Conservation (phyloP, 805 yeast genomes). For the Candida oleophila region DNA sequence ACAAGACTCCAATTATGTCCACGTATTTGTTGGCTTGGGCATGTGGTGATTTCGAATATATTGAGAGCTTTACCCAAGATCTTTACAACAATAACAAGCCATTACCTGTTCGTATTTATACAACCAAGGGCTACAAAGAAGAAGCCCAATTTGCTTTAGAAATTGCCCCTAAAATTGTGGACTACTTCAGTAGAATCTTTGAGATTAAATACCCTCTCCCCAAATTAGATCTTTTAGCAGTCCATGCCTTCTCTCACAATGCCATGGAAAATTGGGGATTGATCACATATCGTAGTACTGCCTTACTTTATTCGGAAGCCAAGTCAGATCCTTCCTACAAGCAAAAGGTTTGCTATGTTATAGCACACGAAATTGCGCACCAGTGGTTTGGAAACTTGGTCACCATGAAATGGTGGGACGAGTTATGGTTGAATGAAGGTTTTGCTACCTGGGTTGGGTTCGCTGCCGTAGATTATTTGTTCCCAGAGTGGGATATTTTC, state of each 20-base stretch:
- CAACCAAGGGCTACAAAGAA: conserved; percentile 47
- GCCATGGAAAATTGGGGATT: conserved; percentile 95
- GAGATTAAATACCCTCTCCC: conserved; percentile 70
- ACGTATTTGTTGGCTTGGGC: conserved; percentile 61
- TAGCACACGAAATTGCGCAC: conserved; percentile 84
- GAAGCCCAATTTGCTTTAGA: conserved; percentile 49
- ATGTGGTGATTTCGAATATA: conserved; percentile 53
- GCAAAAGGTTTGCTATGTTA: conserved; percentile 77
- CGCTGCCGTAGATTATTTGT: conserved; percentile 63
- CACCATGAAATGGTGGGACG: conserved; percentile 95
- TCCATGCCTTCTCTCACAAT: conserved; percentile 77
- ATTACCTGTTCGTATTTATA: conserved; percentile 51
- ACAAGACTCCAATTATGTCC: conserved; percentile 53
- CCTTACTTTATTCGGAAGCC: conserved; percentile 44
- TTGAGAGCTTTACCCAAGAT: conserved; percentile 44
- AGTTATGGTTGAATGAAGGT: conserved; percentile 86
- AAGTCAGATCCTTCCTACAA: conserved; percentile 52
- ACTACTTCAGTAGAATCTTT: conserved; percentile 47
- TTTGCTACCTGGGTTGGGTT: conserved; percentile 87
- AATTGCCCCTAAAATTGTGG: conserved; percentile 50
- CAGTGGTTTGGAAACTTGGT: conserved; percentile 91
- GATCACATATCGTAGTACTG: conserved; percentile 61
- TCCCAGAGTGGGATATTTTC: conserved; percentile 82
- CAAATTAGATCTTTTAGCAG: conserved; percentile 75
- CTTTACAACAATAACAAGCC: conserved; percentile 36